These are phyloP conservation scores for Phoma herbarum DNA, from an alignment of 2,329 filamentous ascomycete species.

Conservation along the genomic window DNA sequence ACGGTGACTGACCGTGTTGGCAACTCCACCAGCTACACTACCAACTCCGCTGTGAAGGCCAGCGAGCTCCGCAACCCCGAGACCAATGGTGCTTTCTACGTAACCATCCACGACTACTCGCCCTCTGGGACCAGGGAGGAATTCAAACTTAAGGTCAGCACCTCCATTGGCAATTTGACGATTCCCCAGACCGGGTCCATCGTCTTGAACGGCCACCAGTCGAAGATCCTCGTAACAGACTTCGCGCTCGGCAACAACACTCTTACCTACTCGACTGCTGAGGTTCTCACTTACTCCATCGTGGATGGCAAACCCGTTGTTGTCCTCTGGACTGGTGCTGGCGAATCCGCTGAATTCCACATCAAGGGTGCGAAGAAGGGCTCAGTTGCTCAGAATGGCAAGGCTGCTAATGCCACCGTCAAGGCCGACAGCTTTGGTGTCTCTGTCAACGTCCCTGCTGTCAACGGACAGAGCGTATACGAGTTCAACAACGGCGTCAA, in stretches of 20 bases:
- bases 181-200: slow-evolving; percentile 62
- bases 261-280: slow-evolving; percentile 63
- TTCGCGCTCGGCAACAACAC: slow-evolving; percentile 64
- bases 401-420: slow-evolving; percentile 56
- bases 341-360: slow-evolving; percentile 54
- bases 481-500: slow-evolving; percentile 50
- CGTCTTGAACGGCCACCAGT: slow-evolving; percentile 67
- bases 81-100: slow-evolving; percentile 67
- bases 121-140: slow-evolving; percentile 60
- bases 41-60: slow-evolving; percentile 61
- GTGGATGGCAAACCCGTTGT: slow-evolving; percentile 50
- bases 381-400: slow-evolving; percentile 51
- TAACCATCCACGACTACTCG: slow-evolving; percentile 64
- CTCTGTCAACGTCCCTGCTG: slow-evolving; percentile 43
- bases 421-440: slow-evolving; percentile 51
- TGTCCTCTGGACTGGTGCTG: slow-evolving; percentile 52
- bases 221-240: slow-evolving; percentile 69
- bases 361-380: slow-evolving; percentile 50
- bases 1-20: slow-evolving; percentile 62
- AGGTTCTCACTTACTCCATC: slow-evolving; percentile 58
- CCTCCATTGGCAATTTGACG: slow-evolving; percentile 63
- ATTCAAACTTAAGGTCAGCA: slow-evolving; percentile 65
- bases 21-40: slow-evolving; percentile 61
- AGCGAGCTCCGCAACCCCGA: slow-evolving; percentile 68
- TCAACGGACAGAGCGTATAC: slow-evolving; percentile 46